Evolutionary conservation across 129 eudicot species (phyloP).

Genomic region (Erigeron canadensis): DNA sequence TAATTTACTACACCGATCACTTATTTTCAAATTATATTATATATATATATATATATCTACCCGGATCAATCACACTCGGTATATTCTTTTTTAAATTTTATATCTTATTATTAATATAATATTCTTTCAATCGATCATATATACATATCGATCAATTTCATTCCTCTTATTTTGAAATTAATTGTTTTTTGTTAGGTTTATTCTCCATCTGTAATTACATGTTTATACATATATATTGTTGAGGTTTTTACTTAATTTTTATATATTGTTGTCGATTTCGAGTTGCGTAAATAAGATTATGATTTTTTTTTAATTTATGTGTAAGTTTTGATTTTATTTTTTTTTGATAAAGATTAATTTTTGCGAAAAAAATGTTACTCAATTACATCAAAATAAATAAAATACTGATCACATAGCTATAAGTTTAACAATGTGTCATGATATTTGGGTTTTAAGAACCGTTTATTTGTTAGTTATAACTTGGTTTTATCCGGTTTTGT

Average conservation of each 20-base stretch:
- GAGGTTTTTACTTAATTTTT: constrained; percentile 11
- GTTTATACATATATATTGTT: too few species aligned
- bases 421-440: neutral
- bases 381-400: neutral
- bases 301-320: neutral
- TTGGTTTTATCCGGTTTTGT: neutral
- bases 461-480: neutral
- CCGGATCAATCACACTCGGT: constrained; percentile 32
- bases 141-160: constrained; percentile 9
- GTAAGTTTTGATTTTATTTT: neutral
- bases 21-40: neutral
- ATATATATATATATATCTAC: constrained; percentile 9
- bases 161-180: constrained; percentile 17
- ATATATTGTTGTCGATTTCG: neutral
- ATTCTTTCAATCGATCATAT: constrained; percentile 14
- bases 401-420: neutral
- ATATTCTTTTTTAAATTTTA: neutral
- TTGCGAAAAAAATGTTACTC: too few species aligned
- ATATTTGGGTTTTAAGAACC: neutral
- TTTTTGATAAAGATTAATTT: too few species aligned
- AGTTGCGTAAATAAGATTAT: neutral
- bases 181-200: too few species aligned
- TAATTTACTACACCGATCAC: constrained; percentile 24
- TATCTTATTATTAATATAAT: neutral
- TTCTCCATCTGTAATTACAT: too few species aligned